phyloP scores from a whole-genome alignment of 768 basidiomycete genomes.

The Thelephora aurantiotincta region DNA sequence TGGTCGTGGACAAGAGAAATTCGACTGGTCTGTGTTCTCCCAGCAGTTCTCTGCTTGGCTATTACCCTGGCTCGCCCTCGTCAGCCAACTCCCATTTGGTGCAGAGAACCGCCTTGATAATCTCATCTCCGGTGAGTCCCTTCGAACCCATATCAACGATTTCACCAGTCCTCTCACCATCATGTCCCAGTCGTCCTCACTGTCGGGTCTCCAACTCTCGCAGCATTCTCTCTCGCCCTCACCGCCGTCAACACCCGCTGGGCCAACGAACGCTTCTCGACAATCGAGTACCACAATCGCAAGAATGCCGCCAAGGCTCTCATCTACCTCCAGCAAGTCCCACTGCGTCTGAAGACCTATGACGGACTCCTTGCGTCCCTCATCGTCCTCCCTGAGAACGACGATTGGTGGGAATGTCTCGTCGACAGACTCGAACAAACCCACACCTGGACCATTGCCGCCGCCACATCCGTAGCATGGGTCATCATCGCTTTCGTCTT shows the following conservation, averaged over 20 bases:
- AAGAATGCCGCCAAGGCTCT: constrained; percentile 20
- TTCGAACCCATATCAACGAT: background rate
- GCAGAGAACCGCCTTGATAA: constrained; percentile 25
- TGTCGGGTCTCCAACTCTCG: constrained; percentile 29
- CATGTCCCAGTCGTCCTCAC: constrained; percentile 19
- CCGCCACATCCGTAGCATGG: constrained; percentile 26
- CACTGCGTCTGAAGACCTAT: constrained; percentile 15
- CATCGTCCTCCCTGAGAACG: constrained; percentile 26
- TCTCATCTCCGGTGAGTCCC: constrained; percentile 15
- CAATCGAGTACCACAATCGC: constrained; percentile 18
- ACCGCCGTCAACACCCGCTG: constrained; percentile 31
- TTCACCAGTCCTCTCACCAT: background rate
- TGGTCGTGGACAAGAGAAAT: background rate
- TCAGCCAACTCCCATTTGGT: constrained; percentile 37
- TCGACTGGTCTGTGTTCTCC: background rate
- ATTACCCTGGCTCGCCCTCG: constrained; percentile 31
- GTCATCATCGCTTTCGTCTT: constrained; percentile 29
- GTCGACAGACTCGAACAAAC: constrained; percentile 19
- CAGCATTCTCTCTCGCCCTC: constrained; percentile 29
- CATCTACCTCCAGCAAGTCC: constrained; percentile 27
- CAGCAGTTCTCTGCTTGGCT: constrained; percentile 31
- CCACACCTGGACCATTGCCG: constrained; percentile 26
- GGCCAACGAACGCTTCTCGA: constrained; percentile 20
- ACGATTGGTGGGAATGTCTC: constrained; percentile 26
- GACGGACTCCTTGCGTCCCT: constrained; percentile 24